Evolutionary conservation across 768 basidiomycete genomes (phyloP).

Genomic region (Russula foetens): DNA sequence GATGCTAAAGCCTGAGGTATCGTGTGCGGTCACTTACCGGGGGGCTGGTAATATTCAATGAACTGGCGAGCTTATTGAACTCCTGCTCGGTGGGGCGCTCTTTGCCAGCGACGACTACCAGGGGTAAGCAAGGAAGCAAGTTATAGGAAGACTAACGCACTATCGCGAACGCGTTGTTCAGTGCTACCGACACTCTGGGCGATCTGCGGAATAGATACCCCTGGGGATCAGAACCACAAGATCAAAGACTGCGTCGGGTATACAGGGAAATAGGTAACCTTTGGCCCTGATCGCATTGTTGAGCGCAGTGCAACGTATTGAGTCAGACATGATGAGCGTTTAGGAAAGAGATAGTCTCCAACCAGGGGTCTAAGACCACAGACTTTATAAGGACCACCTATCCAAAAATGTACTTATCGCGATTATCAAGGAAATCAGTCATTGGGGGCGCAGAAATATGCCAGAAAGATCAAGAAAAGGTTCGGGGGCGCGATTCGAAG

Average conservation of each 20-base stretch:
- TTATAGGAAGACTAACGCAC: slow-evolving; percentile 28
- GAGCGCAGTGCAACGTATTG: slow-evolving; percentile 53
- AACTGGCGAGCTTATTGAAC: slow-evolving; percentile 39
- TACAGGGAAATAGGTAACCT: slow-evolving; percentile 30
- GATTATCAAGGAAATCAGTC: no score
- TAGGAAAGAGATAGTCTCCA: background rate
- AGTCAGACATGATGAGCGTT: slow-evolving; percentile 33
- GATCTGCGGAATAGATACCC: slow-evolving; percentile 40
- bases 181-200: slow-evolving; percentile 35
- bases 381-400: slow-evolving; percentile 2
- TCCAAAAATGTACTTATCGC: no score
- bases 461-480: no score
- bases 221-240: slow-evolving; percentile 26
- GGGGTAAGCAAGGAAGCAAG: background rate
- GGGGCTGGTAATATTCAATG: slow-evolving; percentile 31
- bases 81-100: slow-evolving; percentile 38
- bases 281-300: slow-evolving; percentile 39
- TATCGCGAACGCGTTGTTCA: slow-evolving; percentile 43
- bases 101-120: slow-evolving; percentile 41
- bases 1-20: background rate
- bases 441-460: no score
- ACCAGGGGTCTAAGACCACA: no score
- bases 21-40: slow-evolving; percentile 25
- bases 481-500: no score
- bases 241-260: background rate